Percentiles rank a stretch among this genome's conserved stretches.
These are phyloP conservation scores for Sporisorium scitamineum DNA, from an alignment of 1,284 basidiomycete species.

Conservation along the genomic window DNA sequence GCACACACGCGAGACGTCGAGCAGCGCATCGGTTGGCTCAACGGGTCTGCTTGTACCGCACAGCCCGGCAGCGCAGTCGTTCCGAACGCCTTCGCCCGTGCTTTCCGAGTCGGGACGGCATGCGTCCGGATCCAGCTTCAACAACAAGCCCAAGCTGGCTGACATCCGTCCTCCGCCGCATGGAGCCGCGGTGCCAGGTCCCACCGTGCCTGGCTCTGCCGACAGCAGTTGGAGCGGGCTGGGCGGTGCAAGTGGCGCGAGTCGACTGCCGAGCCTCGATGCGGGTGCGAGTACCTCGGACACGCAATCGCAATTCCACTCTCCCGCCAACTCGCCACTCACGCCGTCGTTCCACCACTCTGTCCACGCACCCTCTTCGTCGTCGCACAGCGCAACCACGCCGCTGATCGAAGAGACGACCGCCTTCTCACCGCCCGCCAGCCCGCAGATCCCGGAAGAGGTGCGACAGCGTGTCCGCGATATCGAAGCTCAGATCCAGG, in stretches of 20 bases:
- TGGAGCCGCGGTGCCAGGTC: constrained; percentile 32
- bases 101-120: constrained; percentile 15
- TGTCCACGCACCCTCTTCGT: constrained; percentile 4
- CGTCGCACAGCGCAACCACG: neutral
- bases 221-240: constrained; percentile 41
- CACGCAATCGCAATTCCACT: constrained; percentile 46
- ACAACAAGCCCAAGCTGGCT: constrained; percentile 27
- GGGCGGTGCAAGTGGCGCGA: constrained; percentile 11
- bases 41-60: constrained; percentile 39
- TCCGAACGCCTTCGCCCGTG: constrained; percentile 28
- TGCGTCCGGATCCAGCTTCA: constrained; percentile 6
- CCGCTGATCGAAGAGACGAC: constrained; percentile 5
- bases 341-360: constrained; percentile 48
- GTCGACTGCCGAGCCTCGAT: constrained; percentile 44
- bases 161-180: constrained; percentile 41
- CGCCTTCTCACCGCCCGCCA: constrained; percentile 16
- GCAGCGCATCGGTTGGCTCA: constrained; percentile 24
- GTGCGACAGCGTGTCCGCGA: constrained; percentile 45
- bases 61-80: constrained; percentile 32
- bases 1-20: constrained; percentile 23
- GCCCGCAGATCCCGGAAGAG: constrained; percentile 35
- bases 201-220: constrained; percentile 36
- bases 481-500: constrained; percentile 49
- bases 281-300: constrained; percentile 40
- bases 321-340: constrained; percentile 37